These are phyloP conservation scores for Picochlorum sp. DNA, from an alignment of 139 green algal species.

Conservation along the genomic window DNA sequence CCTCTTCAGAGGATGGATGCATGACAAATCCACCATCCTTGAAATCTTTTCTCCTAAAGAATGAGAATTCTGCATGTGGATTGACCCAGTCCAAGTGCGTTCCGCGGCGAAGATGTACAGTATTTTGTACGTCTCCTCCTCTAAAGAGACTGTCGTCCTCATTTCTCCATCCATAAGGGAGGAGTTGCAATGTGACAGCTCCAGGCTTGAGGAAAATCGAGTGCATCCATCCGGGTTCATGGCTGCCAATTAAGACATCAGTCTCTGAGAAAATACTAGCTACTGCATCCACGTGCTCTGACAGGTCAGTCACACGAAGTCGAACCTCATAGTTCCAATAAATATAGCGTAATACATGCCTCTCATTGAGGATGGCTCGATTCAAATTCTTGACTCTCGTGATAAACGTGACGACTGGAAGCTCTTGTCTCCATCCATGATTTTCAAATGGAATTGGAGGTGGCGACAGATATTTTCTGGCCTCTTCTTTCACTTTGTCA, in stretches of 20 bases:
- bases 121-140: neutral
- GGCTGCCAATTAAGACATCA: constrained; percentile 9
- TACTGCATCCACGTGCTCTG: neutral
- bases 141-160: neutral
- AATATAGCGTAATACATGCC: constrained; percentile 10
- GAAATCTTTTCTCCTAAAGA: constrained; percentile 6
- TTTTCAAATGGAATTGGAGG: neutral
- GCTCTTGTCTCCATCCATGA: neutral
- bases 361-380: constrained; percentile 8
- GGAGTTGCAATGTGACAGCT: constrained; percentile 9
- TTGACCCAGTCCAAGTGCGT: constrained; percentile 13
- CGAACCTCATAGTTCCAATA: constrained; percentile 6
- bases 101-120: constrained; percentile 8
- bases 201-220: constrained; percentile 12
- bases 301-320: neutral
- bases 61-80: constrained; percentile 5
- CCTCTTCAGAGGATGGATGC: neutral
- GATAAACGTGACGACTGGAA: constrained; percentile 4
- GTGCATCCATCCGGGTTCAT: constrained; percentile 4
- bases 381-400: neutral
- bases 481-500: neutral
- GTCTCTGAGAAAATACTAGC: constrained; percentile 1
- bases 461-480: neutral
- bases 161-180: constrained; percentile 6
- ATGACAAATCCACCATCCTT: neutral